A percentile compares a stretch with the other conserved stretches of the same genome.
Evolutionary conservation across 345 rosid genomes (phyloP).

Genomic region (Citrus unshiu): DNA sequence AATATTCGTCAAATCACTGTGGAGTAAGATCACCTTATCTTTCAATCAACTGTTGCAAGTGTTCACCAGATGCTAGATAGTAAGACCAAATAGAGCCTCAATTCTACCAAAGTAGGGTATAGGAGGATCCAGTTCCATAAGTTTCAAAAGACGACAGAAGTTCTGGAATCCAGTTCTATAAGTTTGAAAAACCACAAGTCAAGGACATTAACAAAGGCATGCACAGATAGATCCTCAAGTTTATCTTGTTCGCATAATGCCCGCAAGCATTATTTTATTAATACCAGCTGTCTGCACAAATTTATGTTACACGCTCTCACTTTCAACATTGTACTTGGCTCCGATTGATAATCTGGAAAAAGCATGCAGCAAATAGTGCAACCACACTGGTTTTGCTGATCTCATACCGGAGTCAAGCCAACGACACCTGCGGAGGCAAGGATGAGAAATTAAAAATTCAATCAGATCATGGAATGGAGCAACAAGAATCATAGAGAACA

Average conservation of each 20-base stretch:
- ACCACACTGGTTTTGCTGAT: not conserved
- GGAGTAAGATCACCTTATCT: too few species aligned
- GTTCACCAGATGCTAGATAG: too few species aligned
- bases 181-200: not conserved
- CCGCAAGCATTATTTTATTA: conserved; percentile 11
- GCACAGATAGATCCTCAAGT: not conserved
- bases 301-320: conserved; percentile 7
- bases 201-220: not conserved
- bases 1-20: too few species aligned
- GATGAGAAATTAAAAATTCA: not conserved
- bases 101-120: not conserved
- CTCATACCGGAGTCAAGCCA: conserved; percentile 60
- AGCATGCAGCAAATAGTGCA: conserved; percentile 17
- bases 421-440: conserved; percentile 56
- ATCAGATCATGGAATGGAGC: not conserved
- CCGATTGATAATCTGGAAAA: conserved; percentile 18
- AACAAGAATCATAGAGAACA: not conserved
- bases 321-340: conserved; percentile 3
- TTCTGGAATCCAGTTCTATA: not conserved
- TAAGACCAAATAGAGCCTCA: not conserved
- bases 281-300: conserved; percentile 15
- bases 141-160: not conserved
- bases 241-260: conserved; percentile 13
- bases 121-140: not conserved
- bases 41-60: too few species aligned